Conservation (phyloP, 2,329 filamentous ascomycete species). For the Calonectria honghensis region DNA sequence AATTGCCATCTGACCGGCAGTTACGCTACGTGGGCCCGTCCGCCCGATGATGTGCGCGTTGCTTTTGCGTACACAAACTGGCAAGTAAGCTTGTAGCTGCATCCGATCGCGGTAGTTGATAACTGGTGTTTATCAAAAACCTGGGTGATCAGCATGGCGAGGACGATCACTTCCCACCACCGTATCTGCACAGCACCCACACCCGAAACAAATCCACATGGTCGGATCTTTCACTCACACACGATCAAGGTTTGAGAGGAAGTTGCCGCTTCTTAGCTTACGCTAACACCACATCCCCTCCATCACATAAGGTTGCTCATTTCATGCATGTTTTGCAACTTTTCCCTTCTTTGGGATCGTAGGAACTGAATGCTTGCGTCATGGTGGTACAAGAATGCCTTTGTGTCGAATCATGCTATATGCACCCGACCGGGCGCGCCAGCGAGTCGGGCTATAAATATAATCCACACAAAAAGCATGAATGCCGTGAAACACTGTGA, state of each 20-base stretch:
- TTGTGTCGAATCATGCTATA: conserved; percentile 10
- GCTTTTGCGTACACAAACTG: neutral
- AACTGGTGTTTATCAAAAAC: neutral
- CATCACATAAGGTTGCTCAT: neutral
- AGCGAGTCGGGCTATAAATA: neutral
- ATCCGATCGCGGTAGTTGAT: neutral
- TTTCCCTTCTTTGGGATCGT: neutral
- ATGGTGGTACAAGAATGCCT: conserved; percentile 2
- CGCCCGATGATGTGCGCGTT: neutral
- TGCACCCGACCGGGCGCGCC: neutral
- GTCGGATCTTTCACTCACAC: neutral
- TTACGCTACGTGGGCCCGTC: neutral
- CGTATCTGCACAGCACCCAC: conserved; percentile 20
- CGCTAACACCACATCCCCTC: neutral
- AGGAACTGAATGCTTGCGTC: neutral
- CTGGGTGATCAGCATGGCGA: conserved; percentile 16
- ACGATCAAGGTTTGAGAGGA: conserved; percentile 23
- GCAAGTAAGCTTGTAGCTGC: neutral
- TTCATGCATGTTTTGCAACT: conserved; percentile 9
- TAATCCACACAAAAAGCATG: neutral
- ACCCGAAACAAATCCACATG: conserved; percentile 6
- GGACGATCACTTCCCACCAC: conserved; percentile 14
- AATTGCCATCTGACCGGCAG: conserved; percentile 1
- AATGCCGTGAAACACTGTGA: neutral
- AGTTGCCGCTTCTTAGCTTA: neutral